phyloP scores from a whole-genome alignment of 2,329 filamentous ascomycete genomes.

The Cryphonectria radicalis region DNA sequence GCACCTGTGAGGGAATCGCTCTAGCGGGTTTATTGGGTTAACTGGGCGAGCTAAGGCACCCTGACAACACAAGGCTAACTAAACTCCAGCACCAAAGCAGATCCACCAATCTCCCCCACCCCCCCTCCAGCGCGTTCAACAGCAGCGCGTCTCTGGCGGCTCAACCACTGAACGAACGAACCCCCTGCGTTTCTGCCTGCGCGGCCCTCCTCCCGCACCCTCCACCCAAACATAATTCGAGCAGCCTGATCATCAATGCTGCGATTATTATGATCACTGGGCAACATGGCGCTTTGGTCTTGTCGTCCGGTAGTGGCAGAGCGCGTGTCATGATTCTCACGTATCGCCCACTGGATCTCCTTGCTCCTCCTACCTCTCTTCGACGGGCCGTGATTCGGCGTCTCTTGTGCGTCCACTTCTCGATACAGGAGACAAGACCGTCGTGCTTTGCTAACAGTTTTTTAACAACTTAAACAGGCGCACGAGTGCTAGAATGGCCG shows the following conservation, averaged over 20 bases:
- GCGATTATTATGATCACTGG: conserved; percentile 22
- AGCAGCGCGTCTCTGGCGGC: conserved; percentile 17
- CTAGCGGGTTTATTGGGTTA: conserved; percentile 22
- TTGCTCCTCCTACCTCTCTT: background rate
- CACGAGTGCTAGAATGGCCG: conserved; percentile 28
- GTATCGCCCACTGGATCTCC: conserved; percentile 20
- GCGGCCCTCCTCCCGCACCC: background rate
- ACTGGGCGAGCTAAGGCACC: background rate
- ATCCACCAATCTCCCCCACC: background rate
- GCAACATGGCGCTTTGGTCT: conserved; percentile 28
- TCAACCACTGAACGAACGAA: background rate
- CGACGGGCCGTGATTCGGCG: conserved; percentile 21
- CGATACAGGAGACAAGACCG: background rate
- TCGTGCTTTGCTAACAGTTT: background rate
- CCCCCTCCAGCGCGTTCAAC: conserved; percentile 15
- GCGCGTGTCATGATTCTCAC: conserved; percentile 24
- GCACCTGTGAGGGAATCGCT: conserved; percentile 10
- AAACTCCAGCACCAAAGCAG: background rate
- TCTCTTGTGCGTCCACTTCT: conserved; percentile 24
- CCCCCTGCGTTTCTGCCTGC: conserved; percentile 27
- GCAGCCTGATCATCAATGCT: conserved; percentile 19
- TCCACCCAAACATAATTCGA: background rate
- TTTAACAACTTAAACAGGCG: background rate
- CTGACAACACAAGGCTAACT: background rate
- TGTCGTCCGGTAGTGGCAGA: conserved; percentile 10